These are phyloP conservation scores for Herpotrichia juniperi DNA, from an alignment of 2,329 filamentous ascomycete genomes.

Conservation along the genomic window DNA sequence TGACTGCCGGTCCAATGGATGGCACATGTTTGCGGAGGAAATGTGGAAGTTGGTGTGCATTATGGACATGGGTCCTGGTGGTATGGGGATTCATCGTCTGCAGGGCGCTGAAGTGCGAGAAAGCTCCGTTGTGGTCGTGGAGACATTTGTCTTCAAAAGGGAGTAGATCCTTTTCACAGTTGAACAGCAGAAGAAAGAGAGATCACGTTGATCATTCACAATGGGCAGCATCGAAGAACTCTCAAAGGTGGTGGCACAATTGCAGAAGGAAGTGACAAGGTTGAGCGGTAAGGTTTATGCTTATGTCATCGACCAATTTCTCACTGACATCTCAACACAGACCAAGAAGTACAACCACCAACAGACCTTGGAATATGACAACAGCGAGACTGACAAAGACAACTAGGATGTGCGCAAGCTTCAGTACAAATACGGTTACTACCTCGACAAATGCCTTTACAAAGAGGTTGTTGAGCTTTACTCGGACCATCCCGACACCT, in stretches of 20 bases:
- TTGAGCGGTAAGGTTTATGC: slow-evolving; percentile 28
- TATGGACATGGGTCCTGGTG: slow-evolving; percentile 12
- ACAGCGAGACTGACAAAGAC: no score
- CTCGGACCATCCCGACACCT: slow-evolving; percentile 59
- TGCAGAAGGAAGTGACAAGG: slow-evolving; percentile 35
- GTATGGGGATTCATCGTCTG: slow-evolving; percentile 12
- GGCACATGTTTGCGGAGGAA: slow-evolving; percentile 15
- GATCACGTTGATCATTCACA: slow-evolving; percentile 4
- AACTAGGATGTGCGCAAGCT: slow-evolving; percentile 61
- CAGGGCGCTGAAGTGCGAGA: slow-evolving; percentile 7
- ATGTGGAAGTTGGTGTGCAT: slow-evolving; percentile 13
- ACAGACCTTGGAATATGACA: no score
- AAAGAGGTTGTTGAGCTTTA: slow-evolving; percentile 57
- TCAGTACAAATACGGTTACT: slow-evolving; percentile 65
- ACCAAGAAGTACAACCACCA: no score
- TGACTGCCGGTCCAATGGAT: slow-evolving; percentile 22
- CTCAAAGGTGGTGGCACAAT: slow-evolving; percentile 29
- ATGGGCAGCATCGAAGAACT: slow-evolving; percentile 37
- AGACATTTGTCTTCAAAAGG: slow-evolving; percentile 19
- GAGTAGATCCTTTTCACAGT: slow-evolving; percentile 3
- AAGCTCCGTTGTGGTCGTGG: slow-evolving; percentile 9
- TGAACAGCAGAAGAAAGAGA: background rate
- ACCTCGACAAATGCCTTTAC: slow-evolving; percentile 65
- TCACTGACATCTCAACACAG: slow-evolving; percentile 32
- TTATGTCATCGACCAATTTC: slow-evolving; percentile 16